phyloP scores from a whole-genome alignment of 202 grass and related monocot genomes.

The Digitaria exilis region DNA sequence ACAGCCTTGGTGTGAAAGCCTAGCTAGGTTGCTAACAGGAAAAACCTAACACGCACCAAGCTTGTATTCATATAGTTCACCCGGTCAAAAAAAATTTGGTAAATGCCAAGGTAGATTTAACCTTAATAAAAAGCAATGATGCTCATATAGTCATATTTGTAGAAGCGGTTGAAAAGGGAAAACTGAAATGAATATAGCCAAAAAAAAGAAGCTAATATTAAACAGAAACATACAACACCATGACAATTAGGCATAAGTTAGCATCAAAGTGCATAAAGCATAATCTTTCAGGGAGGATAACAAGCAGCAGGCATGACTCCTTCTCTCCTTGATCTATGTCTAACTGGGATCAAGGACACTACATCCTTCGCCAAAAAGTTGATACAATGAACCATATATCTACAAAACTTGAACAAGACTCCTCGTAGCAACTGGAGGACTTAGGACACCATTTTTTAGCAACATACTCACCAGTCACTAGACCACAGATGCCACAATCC shows the following conservation, averaged over 20 bases:
- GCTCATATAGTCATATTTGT: slow-evolving; percentile 7
- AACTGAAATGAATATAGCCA: background rate
- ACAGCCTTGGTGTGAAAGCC: too few relatives aligned
- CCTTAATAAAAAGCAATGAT: background rate
- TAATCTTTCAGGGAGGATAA: slow-evolving; percentile 21
- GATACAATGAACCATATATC: slow-evolving; percentile 25
- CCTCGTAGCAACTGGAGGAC: background rate
- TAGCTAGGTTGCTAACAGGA: too few relatives aligned
- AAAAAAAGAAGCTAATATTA: background rate
- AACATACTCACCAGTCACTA: slow-evolving; percentile 24
- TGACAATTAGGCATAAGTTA: slow-evolving; percentile 28
- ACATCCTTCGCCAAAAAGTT: slow-evolving; percentile 28
- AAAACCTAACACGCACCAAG: slow-evolving; percentile 15
- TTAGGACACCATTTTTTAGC: slow-evolving; percentile 6
- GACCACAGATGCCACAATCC: background rate
- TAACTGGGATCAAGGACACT: slow-evolving; percentile 13
- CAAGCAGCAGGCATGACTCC: background rate
- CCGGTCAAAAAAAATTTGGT: background rate
- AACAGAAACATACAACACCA: background rate
- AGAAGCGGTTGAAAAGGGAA: background rate
- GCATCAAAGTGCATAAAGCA: slow-evolving; percentile 25
- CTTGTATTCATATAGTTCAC: background rate
- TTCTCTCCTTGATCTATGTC: slow-evolving; percentile 16
- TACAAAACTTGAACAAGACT: slow-evolving; percentile 30
- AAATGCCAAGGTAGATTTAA: background rate